A percentile compares a stretch with the other conserved stretches of the same genome.
phyloP scores from a whole-genome alignment of 495 filamentous ascomycete genomes.

The Trichoderma virens region DNA sequence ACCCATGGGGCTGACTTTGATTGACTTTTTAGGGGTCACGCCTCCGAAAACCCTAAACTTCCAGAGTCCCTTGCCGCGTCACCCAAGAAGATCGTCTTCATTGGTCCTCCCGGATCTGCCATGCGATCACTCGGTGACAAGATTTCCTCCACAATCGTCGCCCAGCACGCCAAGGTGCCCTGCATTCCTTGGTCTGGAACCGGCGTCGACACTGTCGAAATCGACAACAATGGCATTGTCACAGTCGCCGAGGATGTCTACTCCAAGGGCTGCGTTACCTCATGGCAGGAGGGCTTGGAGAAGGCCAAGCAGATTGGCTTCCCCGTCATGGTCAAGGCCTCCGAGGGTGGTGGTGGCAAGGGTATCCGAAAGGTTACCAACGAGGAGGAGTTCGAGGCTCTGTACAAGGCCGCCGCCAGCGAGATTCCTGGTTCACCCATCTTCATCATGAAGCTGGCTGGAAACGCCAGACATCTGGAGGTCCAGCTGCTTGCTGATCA shows the following conservation, averaged over 20 bases:
- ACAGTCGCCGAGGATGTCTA: constrained; percentile 85
- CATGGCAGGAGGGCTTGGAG: constrained; percentile 77
- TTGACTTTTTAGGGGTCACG: constrained; percentile 61
- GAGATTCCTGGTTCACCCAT: constrained; percentile 99
- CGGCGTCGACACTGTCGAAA: constrained; percentile 71
- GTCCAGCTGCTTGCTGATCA: constrained; percentile 96
- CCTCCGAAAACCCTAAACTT: constrained; percentile 96
- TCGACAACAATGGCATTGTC: constrained; percentile 81
- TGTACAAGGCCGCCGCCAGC: constrained; percentile 92
- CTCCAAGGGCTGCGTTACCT: constrained; percentile 80
- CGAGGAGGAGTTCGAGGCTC: constrained; percentile 71
- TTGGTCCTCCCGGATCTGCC: constrained; percentile 92
- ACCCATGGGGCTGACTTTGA: background rate
- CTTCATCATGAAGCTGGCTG: constrained; percentile 99
- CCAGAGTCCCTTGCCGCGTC: constrained; percentile 93
- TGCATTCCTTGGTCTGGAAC: constrained; percentile 98
- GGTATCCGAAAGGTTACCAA: constrained; percentile 93
- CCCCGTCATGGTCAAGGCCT: constrained; percentile 99
- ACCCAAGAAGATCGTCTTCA: constrained; percentile 97
- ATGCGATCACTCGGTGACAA: constrained; percentile 99
- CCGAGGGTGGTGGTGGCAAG: constrained; percentile 99
- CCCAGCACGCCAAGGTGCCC: constrained; percentile 92
- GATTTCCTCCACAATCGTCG: constrained; percentile 98
- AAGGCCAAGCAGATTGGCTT: constrained; percentile 90
- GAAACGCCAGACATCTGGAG: constrained; percentile 92